These are phyloP conservation scores for Colletotrichum destructivum DNA, from an alignment of 2,329 filamentous ascomycete genomes.

Conservation along the genomic window DNA sequence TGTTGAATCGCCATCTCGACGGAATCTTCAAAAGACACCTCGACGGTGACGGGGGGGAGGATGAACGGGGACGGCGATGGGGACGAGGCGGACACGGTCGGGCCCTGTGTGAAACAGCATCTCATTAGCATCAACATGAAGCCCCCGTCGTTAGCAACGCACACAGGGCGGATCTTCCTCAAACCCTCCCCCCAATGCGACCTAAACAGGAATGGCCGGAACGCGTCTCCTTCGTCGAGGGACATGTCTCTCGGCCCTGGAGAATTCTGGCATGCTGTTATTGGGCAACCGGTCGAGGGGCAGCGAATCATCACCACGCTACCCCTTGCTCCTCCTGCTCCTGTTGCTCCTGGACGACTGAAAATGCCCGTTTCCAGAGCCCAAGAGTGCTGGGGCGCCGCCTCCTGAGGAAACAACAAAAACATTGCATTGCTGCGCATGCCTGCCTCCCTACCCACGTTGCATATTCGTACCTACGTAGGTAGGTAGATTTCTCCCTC, in stretches of 20 bases:
- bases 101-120: slow-evolving; percentile 10
- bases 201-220: slow-evolving; percentile 23
- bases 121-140: background rate
- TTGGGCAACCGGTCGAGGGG: slow-evolving; percentile 23
- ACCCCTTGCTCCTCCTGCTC: slow-evolving; percentile 35
- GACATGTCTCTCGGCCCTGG: slow-evolving; percentile 35
- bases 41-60: background rate
- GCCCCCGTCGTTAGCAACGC: background rate
- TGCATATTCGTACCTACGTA: too few species aligned
- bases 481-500: too few species aligned
- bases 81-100: background rate
- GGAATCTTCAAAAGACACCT: background rate
- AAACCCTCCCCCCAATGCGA: background rate
- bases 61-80: background rate
- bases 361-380: slow-evolving; percentile 28
- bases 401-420: slow-evolving; percentile 31
- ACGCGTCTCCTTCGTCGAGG: slow-evolving; percentile 34
- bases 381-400: background rate
- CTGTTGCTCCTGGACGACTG: slow-evolving; percentile 32
- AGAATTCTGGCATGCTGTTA: slow-evolving; percentile 38
- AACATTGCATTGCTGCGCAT: slow-evolving; percentile 12
- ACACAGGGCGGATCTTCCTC: slow-evolving; percentile 24
- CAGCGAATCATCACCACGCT: slow-evolving; percentile 37
- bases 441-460: too few species aligned
- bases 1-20: background rate